phyloP scores from a whole-genome alignment of 1,284 basidiomycete genomes.

The Trichosporon faecale region DNA sequence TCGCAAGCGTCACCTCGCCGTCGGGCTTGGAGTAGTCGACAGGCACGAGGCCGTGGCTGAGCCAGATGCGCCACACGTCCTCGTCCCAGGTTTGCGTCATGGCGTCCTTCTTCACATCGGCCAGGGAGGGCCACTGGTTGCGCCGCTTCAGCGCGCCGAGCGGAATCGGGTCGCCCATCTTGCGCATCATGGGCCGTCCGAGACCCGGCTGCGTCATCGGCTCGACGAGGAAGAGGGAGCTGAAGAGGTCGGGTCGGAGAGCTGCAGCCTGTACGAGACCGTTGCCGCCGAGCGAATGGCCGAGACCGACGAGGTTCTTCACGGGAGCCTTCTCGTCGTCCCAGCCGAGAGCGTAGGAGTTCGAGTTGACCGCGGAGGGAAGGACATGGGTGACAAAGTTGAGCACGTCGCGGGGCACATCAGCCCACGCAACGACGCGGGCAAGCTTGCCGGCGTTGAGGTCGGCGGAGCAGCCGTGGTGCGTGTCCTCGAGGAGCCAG shows the following conservation, averaged over 20 bases:
- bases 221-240: constrained; percentile 72
- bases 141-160: constrained; percentile 62
- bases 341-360: constrained; percentile 20
- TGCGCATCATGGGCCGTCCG: background rate
- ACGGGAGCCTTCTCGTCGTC: background rate
- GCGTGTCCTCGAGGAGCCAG: constrained; percentile 72
- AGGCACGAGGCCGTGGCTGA: constrained; percentile 62
- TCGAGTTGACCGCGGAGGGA: constrained; percentile 42
- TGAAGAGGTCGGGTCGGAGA: constrained; percentile 65
- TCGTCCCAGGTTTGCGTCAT: constrained; percentile 55
- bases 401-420: constrained; percentile 48
- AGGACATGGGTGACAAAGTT: constrained; percentile 51
- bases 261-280: constrained; percentile 62
- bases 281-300: constrained; percentile 78
- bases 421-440: constrained; percentile 37
- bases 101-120: constrained; percentile 57
- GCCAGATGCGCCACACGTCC: constrained; percentile 60
- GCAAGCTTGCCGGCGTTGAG: constrained; percentile 62
- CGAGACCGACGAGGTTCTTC: constrained; percentile 58
- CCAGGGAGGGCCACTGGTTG: constrained; percentile 60
- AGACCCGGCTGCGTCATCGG: constrained; percentile 57
- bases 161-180: constrained; percentile 15
- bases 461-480: constrained; percentile 71
- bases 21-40: constrained; percentile 21
- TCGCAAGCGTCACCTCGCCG: constrained; percentile 34